These are phyloP conservation scores for Ophiognomonia clavigignenti-juglandacearum DNA, from an alignment of 2,329 filamentous ascomycete genomes.

Conservation along the genomic window DNA sequence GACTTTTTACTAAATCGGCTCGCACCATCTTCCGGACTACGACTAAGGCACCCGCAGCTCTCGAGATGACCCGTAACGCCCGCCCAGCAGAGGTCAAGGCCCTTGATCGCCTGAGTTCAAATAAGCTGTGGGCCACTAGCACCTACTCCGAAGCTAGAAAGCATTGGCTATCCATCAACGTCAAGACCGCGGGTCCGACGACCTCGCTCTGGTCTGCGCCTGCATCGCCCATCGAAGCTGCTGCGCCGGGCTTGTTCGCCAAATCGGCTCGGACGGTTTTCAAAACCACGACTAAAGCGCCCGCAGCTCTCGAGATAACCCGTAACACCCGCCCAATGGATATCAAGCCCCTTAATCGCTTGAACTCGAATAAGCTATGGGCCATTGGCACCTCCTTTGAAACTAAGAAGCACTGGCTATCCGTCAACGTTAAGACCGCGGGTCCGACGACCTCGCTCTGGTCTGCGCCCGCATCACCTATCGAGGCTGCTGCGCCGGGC, in stretches of 20 bases:
- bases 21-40: constrained; percentile 25
- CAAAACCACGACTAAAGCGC: constrained; percentile 25
- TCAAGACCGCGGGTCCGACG: constrained; percentile 4
- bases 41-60: constrained; percentile 26
- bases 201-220: constrained; percentile 18
- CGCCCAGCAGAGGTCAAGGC: constrained; percentile 21
- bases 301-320: constrained; percentile 26
- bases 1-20: constrained; percentile 10
- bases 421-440: background rate
- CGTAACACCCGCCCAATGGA: constrained; percentile 23
- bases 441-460: constrained; percentile 15
- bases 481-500: constrained; percentile 15
- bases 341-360: constrained; percentile 21
- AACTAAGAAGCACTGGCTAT: constrained; percentile 4
- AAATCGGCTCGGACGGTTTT: constrained; percentile 20
- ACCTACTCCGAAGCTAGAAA: constrained; percentile 2
- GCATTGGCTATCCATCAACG: background rate
- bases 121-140: constrained; percentile 21
- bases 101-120: constrained; percentile 23
- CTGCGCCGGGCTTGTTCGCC: constrained; percentile 22
- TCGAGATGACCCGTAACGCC: constrained; percentile 24
- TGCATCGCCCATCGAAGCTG: constrained; percentile 1
- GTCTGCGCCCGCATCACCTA: constrained; percentile 14
- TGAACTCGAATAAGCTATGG: constrained; percentile 25
- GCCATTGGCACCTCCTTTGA: background rate